A percentile compares a stretch with the other conserved stretches of the same genome.
Evolutionary conservation across 192 early-diverging fungal genomes (phyloP).

Genomic region (Podila verticillata): DNA sequence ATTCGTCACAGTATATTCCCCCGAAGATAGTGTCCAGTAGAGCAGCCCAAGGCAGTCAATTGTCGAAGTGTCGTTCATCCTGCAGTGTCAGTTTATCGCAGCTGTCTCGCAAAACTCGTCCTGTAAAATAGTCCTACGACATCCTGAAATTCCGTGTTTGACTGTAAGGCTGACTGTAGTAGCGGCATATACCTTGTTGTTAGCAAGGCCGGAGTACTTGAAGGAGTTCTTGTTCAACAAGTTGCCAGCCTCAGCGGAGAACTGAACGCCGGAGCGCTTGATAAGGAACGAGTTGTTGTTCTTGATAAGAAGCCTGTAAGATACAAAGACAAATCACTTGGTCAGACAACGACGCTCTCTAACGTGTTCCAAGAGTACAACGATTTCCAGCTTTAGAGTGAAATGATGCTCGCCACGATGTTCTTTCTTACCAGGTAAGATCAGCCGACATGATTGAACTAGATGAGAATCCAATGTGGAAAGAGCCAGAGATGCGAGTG

Average conservation of each 20-base stretch:
- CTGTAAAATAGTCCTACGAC: too few relatives aligned
- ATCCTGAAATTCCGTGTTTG: constrained; percentile 4
- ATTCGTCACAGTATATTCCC: too few relatives aligned
- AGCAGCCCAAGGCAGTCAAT: too few relatives aligned
- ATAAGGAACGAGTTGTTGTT: constrained; percentile 83
- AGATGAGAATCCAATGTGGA: constrained; percentile 4
- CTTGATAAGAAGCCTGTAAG: constrained; percentile 70
- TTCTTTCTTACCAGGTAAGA: constrained; percentile 50
- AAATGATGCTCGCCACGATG: not conserved
- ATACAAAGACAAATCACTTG: not conserved
- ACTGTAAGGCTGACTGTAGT: not conserved
- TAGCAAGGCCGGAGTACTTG: constrained; percentile 86
- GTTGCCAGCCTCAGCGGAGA: constrained; percentile 80
- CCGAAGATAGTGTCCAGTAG: too few relatives aligned
- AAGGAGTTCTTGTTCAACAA: constrained; percentile 81
- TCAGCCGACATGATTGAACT: constrained; percentile 56
- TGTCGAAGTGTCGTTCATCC: too few relatives aligned
- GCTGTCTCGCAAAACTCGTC: too few relatives aligned
- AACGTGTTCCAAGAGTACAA: too few relatives aligned
- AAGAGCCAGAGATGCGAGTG: not conserved
- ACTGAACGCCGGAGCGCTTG: constrained; percentile 80
- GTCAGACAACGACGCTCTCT: not conserved
- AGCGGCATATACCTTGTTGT: constrained; percentile 67
- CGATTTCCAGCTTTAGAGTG: too few relatives aligned
- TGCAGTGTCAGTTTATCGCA: too few relatives aligned